Evolutionary conservation across 1,284 basidiomycete species (phyloP).

Genomic region (Sparassis latifolia): DNA sequence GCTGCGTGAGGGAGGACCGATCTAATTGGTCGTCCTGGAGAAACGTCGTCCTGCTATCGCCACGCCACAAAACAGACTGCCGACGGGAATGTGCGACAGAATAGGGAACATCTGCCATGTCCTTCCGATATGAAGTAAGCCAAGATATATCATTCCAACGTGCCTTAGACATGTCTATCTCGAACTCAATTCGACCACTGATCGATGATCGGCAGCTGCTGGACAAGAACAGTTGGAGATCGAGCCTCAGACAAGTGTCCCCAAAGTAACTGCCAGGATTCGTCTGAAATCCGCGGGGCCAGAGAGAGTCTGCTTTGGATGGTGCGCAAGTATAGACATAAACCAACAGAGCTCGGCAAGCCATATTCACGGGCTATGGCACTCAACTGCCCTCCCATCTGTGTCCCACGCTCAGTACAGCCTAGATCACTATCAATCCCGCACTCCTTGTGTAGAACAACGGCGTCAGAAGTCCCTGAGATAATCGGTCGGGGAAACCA

Average conservation of each 20-base stretch:
- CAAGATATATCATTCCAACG: constrained; percentile 64
- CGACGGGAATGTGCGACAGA: constrained; percentile 34
- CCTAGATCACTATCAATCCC: not conserved
- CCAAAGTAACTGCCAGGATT: constrained; percentile 71
- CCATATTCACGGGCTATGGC: constrained; percentile 77
- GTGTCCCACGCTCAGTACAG: not conserved
- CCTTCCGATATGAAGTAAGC: constrained; percentile 45
- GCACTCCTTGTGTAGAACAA: constrained; percentile 61
- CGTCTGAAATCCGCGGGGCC: constrained; percentile 70
- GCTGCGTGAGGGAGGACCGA: constrained; percentile 19
- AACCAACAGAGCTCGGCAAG: constrained; percentile 66
- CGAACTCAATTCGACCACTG: constrained; percentile 68
- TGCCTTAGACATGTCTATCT: constrained; percentile 65
- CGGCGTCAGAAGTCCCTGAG: constrained; percentile 67
- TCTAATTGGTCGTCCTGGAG: constrained; percentile 38
- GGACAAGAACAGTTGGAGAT: constrained; percentile 26
- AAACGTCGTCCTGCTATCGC: constrained; percentile 47
- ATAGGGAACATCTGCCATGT: constrained; percentile 36
- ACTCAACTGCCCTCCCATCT: constrained; percentile 70
- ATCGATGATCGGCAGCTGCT: constrained; percentile 43
- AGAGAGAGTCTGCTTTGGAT: constrained; percentile 46
- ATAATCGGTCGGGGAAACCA: constrained; percentile 53
- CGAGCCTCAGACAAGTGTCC: constrained; percentile 51
- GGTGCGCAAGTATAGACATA: constrained; percentile 68
- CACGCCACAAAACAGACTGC: constrained; percentile 38